A percentile compares a stretch with the other conserved stretches of the same genome.
phyloP scores from a whole-genome alignment of 176 grass and related monocot genomes.

The sorghum (Sorghum bicolor) region DNA sequence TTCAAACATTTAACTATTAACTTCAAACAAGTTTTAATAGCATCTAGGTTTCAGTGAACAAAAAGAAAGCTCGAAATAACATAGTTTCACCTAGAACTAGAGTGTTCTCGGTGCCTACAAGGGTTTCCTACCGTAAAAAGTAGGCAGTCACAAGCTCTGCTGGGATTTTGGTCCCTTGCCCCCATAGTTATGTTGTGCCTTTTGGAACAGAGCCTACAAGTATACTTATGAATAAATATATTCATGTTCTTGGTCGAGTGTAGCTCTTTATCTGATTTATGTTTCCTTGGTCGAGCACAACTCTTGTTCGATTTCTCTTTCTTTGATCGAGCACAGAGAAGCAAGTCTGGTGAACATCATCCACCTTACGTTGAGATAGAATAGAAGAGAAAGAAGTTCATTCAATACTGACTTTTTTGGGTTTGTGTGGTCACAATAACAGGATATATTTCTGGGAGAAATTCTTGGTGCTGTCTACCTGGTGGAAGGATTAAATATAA shows the following conservation, averaged over 20 bases:
- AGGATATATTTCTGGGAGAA: slow-evolving; percentile 85
- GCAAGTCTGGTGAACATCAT: background rate
- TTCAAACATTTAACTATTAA: background rate
- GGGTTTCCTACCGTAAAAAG: too few species aligned
- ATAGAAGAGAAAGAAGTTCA: background rate
- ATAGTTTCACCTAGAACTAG: background rate
- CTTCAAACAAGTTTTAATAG: background rate
- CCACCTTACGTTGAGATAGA: background rate
- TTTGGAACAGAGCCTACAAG: background rate
- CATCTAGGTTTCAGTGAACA: background rate
- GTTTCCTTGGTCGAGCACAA: too few species aligned
- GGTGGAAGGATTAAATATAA: slow-evolving; percentile 53
- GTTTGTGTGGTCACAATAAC: background rate
- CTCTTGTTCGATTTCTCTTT: too few species aligned
- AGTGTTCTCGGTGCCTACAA: background rate
- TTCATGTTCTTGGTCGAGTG: background rate
- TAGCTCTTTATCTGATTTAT: background rate
- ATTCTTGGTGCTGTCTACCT: slow-evolving; percentile 77
- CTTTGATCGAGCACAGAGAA: background rate
- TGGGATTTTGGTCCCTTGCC: background rate
- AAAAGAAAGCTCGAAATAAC: background rate
- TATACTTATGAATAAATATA: background rate
- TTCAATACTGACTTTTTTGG: background rate
- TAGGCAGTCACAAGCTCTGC: background rate
- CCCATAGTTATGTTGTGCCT: background rate